Base-by-base conservation (phyloP, 169 alveolate genomes). In the Perkinsus chesapeaki region DNA sequence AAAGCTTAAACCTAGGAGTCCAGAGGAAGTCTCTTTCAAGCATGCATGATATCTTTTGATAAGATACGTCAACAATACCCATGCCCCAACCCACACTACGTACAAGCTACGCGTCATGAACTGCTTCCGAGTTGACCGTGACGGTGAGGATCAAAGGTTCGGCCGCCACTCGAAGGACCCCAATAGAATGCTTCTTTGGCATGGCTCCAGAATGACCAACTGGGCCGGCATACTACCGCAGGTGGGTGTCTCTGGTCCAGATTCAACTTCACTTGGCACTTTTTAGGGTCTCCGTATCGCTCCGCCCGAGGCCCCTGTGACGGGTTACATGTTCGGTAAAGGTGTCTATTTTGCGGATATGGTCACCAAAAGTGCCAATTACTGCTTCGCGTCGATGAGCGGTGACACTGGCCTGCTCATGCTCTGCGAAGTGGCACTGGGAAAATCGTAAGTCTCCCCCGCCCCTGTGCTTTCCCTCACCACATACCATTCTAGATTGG, bases 321-420 rank as follows among this genome's bases (percentile, higher is more conserved):
- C 98, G 72, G 99, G 99, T 0, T 98, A 97, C 95, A 97, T 97
- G 98, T 98, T 97, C 91, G 99, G 98, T 60, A 98, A 98, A 93
- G 99, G 99, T 31, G 96, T 97, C 39, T 98, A 98, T 94, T 97
- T 98, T 94, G 99, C 99, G 10, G 99, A 98, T 94, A 93, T 97
- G 96, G 98, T 97, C 34, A 93, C 97, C 93, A 97, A 97, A 94
- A 96, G 98, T 16, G 98, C 98, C 82, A 95, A 97, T 92, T 97
- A 98, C 95, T 97, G 98, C 92, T 97, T 96, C 92, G 96, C 97
- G 0, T 93, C 96, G 39, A 91, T 94, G 31, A 92, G 95, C 82
- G 96, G 96, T 60, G 97, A 96, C 48, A 95, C 95, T 20, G 99
- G 98, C 9, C 92, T 96, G 39, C 94, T 98, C 93, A 94, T 97